A percentile compares a stretch with the other conserved stretches of the same genome.
These are phyloP conservation scores for Fraxinus dipetala DNA, from an alignment of 305 asterid genomes.

Conservation along the genomic window DNA sequence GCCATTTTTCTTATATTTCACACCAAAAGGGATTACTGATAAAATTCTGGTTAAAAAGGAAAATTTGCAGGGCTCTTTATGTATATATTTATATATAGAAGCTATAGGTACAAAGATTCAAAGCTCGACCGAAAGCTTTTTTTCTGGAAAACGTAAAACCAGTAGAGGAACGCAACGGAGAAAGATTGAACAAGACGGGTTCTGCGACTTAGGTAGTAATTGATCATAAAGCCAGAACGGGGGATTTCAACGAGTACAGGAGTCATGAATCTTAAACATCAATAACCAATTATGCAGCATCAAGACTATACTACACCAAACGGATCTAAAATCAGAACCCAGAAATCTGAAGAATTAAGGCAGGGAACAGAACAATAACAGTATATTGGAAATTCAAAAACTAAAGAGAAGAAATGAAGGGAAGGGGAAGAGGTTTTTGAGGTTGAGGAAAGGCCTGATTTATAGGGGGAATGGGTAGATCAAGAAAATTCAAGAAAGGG, in stretches of 20 bases:
- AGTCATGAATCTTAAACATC: constrained; percentile 60
- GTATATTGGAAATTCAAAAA: not conserved
- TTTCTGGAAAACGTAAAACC: constrained; percentile 88
- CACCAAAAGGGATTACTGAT: not conserved
- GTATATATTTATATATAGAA: not conserved
- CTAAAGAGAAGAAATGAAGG: constrained; percentile 9
- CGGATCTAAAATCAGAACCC: constrained; percentile 5
- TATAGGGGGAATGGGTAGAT: constrained; percentile 44
- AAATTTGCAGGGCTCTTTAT: not conserved
- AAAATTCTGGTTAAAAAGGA: not conserved
- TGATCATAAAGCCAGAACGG: constrained; percentile 59
- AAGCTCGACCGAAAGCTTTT: not conserved
- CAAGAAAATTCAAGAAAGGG: not conserved
- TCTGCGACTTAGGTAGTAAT: constrained; percentile 62
- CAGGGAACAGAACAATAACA: constrained; percentile 24
- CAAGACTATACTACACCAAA: constrained; percentile 2
- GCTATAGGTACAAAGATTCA: not conserved
- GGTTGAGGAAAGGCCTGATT: constrained; percentile 31
- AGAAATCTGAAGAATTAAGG: constrained; percentile 1
- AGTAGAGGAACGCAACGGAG: constrained; percentile 85
- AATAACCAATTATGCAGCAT: constrained; percentile 35
- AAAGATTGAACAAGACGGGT: constrained; percentile 86
- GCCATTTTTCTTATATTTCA: constrained; percentile 36
- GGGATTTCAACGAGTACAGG: constrained; percentile 73
- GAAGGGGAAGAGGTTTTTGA: constrained; percentile 51